Evolutionary conservation across 768 basidiomycete species (phyloP), one percentile per base, ranked within the genome.

Genomic region (Phlebiopsis flavidoalba): DNA sequence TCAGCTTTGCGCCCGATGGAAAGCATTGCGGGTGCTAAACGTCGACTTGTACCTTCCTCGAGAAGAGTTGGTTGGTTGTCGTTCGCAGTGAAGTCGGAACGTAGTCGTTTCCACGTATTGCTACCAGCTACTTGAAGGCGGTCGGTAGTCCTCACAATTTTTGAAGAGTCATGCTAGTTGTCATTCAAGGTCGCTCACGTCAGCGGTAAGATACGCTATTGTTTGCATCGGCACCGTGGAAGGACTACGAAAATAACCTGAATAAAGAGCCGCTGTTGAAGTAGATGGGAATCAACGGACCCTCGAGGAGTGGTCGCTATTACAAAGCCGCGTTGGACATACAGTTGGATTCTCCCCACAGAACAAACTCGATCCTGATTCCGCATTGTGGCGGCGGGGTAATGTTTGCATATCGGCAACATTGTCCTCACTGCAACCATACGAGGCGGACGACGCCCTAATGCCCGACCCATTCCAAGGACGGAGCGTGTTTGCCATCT

Each of bases 11-110:
- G 1, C 87, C 91, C 0, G 87, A 91, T 64, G 95, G 96, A 1
- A n/a, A 93, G 93, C 65, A 99, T 99, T 60, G 91, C 95, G 0
- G 97, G 97, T 0, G 97, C 97, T 24, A 98, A n/a, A 95, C 70
- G 94, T 98, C 61, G 95, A 99, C 72, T 98, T 97, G 97, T 99
- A 99, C 71, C 79, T 99, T n/a, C 33, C 77, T 99, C 59, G 97
- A 99, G 79, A 99, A 99, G 80, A 95, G 93, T 69, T 78, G 97
- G n/a, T n/a, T n/a, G 64, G 96, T 99, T 2, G 93, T 96, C 8
- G 85, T 85, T 45, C 79, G 97, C 57, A 92, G 86, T 63, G 86
- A 89, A 60, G 91, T n/a, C 90, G 0, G 97, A 99, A 75, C 80
- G 97, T 36, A 90, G 85, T n/a, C n/a, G n/a, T 70, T 99, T 98